Evolutionary conservation across 2,329 filamentous ascomycete genomes (phyloP), one percentile per base, ranked within the genome.

Genomic region (Colletotrichum zoysiae): DNA sequence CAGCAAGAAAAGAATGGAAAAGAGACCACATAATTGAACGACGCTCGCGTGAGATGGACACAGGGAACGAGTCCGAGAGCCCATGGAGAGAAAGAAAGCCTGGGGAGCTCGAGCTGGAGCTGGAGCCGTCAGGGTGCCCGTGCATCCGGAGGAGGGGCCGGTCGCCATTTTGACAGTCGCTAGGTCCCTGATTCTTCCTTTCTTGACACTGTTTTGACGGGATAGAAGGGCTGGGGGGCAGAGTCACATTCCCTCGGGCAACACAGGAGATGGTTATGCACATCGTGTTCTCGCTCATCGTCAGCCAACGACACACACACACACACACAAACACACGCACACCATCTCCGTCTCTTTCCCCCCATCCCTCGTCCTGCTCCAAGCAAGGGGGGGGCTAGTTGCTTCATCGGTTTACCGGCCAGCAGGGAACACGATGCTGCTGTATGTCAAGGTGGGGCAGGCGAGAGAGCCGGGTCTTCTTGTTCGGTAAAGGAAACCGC

Each of bases 101-200:
- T 3, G 3, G 30, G 30, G 30, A 30, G 30, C 30, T 30, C 2
- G 30, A 30, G 30, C 30, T 30, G 65, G 65, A 69, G 69, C 69
- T 71, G 65, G 53, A 71, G 58, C 69, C 65, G 69, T 46, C 16
- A 26, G 55, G 51, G 16, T 55, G 58, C 46, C 69, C 69, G 65
- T 71, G 69, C 65, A 33, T 46, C 69, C 65, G 69, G 69, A 71
- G 69, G 65, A 71, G 69, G 65, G 65, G 69, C 69, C 69, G 69
- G 44, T 30, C 51, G 58, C 51, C 53, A 44, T 53, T 63, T 59
- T 55, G 53, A 63, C 69, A 42, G 38, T 48, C 46, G 53, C 50
- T 60, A 59, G 65, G 58, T 53, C 38, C 57, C 33, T 64, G 57
- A 62, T 67, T 71, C 51, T 14, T 51, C 20, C 23, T 30, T 44